A percentile compares a stretch with the other conserved stretches of the same genome.
Evolutionary conservation across 345 rosid genomes (phyloP).

Genomic region (Turritis glabra): DNA sequence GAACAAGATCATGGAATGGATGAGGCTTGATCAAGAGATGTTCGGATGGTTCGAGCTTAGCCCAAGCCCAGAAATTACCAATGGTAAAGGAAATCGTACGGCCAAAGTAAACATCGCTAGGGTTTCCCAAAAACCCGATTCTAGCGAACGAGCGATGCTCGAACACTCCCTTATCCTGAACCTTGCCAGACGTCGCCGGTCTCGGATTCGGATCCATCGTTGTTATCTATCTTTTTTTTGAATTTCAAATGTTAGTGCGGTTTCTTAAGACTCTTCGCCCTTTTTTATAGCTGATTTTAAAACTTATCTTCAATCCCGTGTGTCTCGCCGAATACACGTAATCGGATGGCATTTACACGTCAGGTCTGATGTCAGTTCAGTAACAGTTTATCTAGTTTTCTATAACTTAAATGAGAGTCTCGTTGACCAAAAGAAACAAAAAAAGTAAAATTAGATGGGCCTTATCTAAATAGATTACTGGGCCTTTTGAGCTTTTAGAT

Average conservation of each 20-base stretch:
- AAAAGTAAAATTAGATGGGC: not conserved
- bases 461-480: not conserved
- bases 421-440: not conserved
- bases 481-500: not conserved
- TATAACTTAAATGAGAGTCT: not conserved
- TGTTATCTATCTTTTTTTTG: not conserved
- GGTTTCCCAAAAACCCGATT: slow-evolving; percentile 68
- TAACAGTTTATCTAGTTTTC: not conserved
- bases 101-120: slow-evolving; percentile 76
- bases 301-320: not conserved
- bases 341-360: slow-evolving; percentile 14
- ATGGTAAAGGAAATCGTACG: slow-evolving; percentile 63
- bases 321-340: not conserved
- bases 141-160: slow-evolving; percentile 66
- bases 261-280: not conserved
- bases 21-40: slow-evolving; percentile 75
- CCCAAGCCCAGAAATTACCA: slow-evolving; percentile 72
- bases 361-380: not conserved
- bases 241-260: not conserved
- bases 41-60: slow-evolving; percentile 60
- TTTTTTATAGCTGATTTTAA: not conserved
- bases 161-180: slow-evolving; percentile 4
- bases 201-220: not conserved
- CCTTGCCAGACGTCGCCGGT: not conserved
- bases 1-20: slow-evolving; percentile 73